A percentile compares a stretch with the other conserved stretches of the same genome.
These are phyloP conservation scores for Chrysosporium queenslandicum DNA, from an alignment of 2,329 filamentous ascomycete species.

Conservation along the genomic window DNA sequence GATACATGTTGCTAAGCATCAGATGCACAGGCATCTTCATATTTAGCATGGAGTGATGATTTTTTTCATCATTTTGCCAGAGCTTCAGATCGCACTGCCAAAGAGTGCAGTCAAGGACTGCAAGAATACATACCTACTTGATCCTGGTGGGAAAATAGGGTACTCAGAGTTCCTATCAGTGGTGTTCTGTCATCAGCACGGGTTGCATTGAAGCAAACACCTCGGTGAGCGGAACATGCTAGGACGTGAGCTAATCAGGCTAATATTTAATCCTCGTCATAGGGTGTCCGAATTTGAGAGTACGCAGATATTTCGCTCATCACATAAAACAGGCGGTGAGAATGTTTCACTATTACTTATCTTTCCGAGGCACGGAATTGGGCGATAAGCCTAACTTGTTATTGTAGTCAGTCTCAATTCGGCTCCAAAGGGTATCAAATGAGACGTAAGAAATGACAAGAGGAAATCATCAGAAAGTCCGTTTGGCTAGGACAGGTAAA, in stretches of 20 bases:
- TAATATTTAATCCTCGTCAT: no score
- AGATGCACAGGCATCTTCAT: constrained; percentile 43
- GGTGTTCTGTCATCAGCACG: background rate
- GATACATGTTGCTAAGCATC: constrained; percentile 48
- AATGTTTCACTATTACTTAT: no score
- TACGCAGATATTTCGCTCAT: background rate
- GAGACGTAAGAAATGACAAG: background rate
- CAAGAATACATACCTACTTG: constrained; percentile 11
- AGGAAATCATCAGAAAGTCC: constrained; percentile 43
- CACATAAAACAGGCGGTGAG: background rate
- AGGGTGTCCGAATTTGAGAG: no score
- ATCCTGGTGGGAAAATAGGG: background rate
- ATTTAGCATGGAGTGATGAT: constrained; percentile 53
- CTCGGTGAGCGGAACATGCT: background rate
- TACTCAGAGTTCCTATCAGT: no score
- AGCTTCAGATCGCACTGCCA: background rate
- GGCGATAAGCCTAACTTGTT: background rate
- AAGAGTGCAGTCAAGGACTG: background rate
- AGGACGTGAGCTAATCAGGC: no score
- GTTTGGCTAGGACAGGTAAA: constrained; percentile 54
- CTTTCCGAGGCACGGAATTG: no score
- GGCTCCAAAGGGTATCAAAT: background rate
- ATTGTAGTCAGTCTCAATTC: background rate
- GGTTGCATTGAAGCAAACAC: background rate
- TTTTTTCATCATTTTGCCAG: constrained; percentile 17